These are phyloP conservation scores for Penicillium crustosum DNA, from an alignment of 2,329 filamentous ascomycete genomes.

Conservation along the genomic window DNA sequence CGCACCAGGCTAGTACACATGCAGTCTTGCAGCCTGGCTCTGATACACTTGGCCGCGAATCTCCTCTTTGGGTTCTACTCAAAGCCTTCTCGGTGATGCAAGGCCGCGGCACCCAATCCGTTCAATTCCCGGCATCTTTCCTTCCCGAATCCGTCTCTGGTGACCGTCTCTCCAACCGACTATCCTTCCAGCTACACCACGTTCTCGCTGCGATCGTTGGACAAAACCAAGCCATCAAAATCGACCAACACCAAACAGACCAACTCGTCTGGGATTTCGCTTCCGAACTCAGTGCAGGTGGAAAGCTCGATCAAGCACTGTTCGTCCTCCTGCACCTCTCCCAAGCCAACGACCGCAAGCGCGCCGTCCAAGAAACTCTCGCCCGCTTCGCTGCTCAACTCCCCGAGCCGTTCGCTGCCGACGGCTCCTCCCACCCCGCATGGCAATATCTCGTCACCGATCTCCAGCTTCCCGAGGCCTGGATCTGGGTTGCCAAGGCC, in stretches of 20 bases:
- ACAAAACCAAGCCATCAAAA: slow-evolving; percentile 51
- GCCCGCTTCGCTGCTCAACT: slow-evolving; percentile 69
- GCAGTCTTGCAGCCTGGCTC: slow-evolving; percentile 62
- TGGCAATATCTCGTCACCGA: slow-evolving; percentile 63
- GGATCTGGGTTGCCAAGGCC: slow-evolving; percentile 87
- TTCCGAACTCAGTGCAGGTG: slow-evolving; percentile 52
- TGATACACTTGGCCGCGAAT: slow-evolving; percentile 58
- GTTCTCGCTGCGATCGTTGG: slow-evolving; percentile 53
- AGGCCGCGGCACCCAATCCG: slow-evolving; percentile 33
- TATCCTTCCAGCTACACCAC: slow-evolving; percentile 83
- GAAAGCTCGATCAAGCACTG: slow-evolving; percentile 67
- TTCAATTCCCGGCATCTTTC: slow-evolving; percentile 65
- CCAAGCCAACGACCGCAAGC: slow-evolving; percentile 60
- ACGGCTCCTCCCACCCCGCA: slow-evolving; percentile 40
- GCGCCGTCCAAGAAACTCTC: slow-evolving; percentile 70
- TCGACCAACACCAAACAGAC: slow-evolving; percentile 63
- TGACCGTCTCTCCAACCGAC: slow-evolving; percentile 70
- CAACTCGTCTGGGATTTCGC: slow-evolving; percentile 64
- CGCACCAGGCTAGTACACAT: slow-evolving; percentile 64
- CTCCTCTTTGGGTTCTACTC: slow-evolving; percentile 83
- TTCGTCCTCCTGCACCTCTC: slow-evolving; percentile 79
- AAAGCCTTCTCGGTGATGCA: slow-evolving; percentile 66
- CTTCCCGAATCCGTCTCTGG: slow-evolving; percentile 74
- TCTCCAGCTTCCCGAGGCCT: slow-evolving; percentile 69
- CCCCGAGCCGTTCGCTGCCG: slow-evolving; percentile 55